phyloP scores from a whole-genome alignment of 2,329 filamentous ascomycete genomes.

The Pseudocercospora musae region DNA sequence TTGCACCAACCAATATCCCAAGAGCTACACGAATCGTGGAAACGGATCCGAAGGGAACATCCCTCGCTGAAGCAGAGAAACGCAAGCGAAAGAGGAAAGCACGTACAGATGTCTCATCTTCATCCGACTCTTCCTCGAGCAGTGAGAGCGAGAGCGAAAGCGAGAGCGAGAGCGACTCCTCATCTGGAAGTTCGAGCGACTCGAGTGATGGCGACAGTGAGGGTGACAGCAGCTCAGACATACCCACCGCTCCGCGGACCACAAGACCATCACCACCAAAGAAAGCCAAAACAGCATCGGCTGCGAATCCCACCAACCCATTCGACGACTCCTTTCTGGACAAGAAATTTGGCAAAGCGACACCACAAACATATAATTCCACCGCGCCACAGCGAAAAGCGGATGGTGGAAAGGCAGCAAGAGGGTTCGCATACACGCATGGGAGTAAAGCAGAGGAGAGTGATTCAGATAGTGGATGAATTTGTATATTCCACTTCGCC shows the following conservation, averaged over 20 bases:
- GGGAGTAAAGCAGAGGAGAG: conserved; percentile 7
- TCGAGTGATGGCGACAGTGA: background rate
- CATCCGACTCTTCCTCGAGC: conserved; percentile 3
- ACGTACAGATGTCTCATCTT: conserved; percentile 11
- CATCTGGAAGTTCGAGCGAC: background rate
- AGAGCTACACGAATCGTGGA: conserved; percentile 9
- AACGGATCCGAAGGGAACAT: background rate
- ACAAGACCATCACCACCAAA: background rate
- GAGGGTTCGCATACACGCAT: background rate
- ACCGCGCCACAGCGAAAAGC: background rate
- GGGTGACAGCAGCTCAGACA: background rate
- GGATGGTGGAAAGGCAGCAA: background rate
- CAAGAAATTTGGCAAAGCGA: conserved; percentile 14
- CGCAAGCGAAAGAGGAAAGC: conserved; percentile 13
- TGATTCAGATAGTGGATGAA: background rate
- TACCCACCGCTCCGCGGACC: background rate
- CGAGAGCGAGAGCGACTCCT: background rate
- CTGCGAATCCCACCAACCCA: background rate
- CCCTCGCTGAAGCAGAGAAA: background rate
- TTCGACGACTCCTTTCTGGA: conserved; percentile 11
- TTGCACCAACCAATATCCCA: conserved; percentile 1
- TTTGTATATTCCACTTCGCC: background rate
- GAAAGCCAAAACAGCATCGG: background rate
- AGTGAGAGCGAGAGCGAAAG: background rate
- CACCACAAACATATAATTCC: background rate